Base-by-base conservation (phyloP, 108 stramenopile genomes). In the Cyclotella choctawhatcheeana region DNA sequence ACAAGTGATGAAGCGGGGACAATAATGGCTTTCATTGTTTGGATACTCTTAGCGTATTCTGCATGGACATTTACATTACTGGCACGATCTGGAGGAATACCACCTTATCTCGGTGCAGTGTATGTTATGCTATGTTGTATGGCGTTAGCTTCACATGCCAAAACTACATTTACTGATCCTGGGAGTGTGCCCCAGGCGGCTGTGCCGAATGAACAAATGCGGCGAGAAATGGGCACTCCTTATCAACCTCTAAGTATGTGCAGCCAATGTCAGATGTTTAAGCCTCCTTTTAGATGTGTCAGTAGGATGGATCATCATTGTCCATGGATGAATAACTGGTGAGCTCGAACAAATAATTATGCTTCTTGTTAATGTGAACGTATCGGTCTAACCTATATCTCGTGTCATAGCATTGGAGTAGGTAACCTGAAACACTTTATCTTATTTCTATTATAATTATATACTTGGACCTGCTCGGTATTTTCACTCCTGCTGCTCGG, bases 241-340 rank as follows among this genome's bases (percentile, higher is more conserved):
- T 79, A 76, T 27, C 72, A 45, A 64, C 73, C 75, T 48, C 83
- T 78, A 25, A 75, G 69, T 52, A 71, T 88, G 88, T 94, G 93
- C 67, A 85, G 85, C 33, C 88, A 93, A 59, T 98, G 97, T 71
- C 87, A 96, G 63, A 92, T 89, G 17, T 98, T 92, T 76, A 98
- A 97, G 77, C 97, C 97, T 56, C 84, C 89, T 1, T 54, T 84
- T 17, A 87, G 97, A 53, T 98, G 97, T 77, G 88, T 97, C 34
- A 89, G 89, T 61, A 67, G 90, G 35, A 97, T 98, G 97, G 93
- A 93, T 72, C 91, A 93, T 77, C 90, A 92, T 71, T 93, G 91
- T 76, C 88, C 90, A 14, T 92, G 91, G 89, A 97, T 98, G 88
- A 98, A 98, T 84, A 98, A 98, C 82, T 98, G n/a, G n/a, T n/a